Evolutionary conservation across 2,329 filamentous ascomycete species (phyloP).

Genomic region (Xylaria sp.): DNA sequence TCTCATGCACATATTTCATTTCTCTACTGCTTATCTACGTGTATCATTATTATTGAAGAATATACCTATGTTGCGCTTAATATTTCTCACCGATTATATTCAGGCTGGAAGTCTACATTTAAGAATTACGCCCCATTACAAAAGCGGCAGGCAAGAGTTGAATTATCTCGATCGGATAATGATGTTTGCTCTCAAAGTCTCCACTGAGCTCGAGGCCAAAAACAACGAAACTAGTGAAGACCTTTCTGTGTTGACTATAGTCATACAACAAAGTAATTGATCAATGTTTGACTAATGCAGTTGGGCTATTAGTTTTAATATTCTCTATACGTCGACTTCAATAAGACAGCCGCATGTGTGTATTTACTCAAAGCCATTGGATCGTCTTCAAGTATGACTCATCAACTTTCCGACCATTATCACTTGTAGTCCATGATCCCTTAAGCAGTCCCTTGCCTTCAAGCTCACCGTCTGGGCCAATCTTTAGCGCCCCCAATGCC

Average conservation of each 20-base stretch:
- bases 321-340: not conserved
- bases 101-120: no score
- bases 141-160: no score
- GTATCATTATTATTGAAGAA: conserved; percentile 19
- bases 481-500: conserved; percentile 53
- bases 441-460: conserved; percentile 53
- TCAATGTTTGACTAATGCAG: not conserved
- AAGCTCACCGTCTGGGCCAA: conserved; percentile 54
- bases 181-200: no score
- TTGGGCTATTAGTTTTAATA: not conserved
- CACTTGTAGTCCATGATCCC: conserved; percentile 48
- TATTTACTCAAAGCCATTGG: conserved; percentile 39
- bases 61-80: not conserved
- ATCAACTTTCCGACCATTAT: conserved; percentile 40
- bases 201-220: not conserved
- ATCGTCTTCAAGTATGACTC: conserved; percentile 40
- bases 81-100: no score
- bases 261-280: conserved; percentile 4
- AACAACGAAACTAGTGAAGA: not conserved
- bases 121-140: no score
- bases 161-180: no score
- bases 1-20: conserved; percentile 17
- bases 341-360: not conserved
- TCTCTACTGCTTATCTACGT: conserved; percentile 8
- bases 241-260: not conserved